Conservation (phyloP, 768 basidiomycete genomes). For the Paxillus rubicundulus region DNA sequence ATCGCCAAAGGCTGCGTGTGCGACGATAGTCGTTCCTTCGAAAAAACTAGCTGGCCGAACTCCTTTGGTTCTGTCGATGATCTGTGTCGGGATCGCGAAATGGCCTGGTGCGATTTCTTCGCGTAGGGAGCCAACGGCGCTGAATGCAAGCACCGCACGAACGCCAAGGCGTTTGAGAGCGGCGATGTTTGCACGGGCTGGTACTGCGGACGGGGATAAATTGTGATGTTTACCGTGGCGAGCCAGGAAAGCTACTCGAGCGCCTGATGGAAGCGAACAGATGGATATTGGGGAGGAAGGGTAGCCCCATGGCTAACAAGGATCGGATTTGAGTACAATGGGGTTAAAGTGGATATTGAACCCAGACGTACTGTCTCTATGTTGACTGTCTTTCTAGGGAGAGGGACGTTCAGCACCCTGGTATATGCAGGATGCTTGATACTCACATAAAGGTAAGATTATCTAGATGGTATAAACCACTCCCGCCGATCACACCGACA, state of each 20-base stretch:
- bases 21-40: conserved; percentile 76
- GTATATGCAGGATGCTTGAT: not conserved
- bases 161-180: conserved; percentile 92
- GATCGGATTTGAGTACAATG: not conserved
- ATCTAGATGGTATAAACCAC: conserved; percentile 89
- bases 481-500: conserved; percentile 89
- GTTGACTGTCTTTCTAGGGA: conserved; percentile 66
- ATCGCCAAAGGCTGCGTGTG: conserved; percentile 92
- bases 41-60: conserved; percentile 89
- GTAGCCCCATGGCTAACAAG: conserved; percentile 81
- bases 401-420: not conserved
- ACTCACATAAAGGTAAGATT: conserved; percentile 85
- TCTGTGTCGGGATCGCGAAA: conserved; percentile 84
- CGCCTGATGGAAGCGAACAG: conserved; percentile 77
- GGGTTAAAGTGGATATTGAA: not conserved
- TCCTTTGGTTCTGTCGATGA: conserved; percentile 97
- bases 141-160: conserved; percentile 87
- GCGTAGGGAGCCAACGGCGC: conserved; percentile 90
- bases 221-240: conserved; percentile 85
- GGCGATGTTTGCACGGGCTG: conserved; percentile 89
- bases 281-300: conserved; percentile 94
- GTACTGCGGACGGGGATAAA: conserved; percentile 77
- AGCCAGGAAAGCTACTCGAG: conserved; percentile 83
- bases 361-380: conserved; percentile 67
- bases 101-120: conserved; percentile 92